These are phyloP conservation scores for Umbelopsis ramanniana DNA, from an alignment of 192 early-diverging fungal genomes.

Conservation along the genomic window DNA sequence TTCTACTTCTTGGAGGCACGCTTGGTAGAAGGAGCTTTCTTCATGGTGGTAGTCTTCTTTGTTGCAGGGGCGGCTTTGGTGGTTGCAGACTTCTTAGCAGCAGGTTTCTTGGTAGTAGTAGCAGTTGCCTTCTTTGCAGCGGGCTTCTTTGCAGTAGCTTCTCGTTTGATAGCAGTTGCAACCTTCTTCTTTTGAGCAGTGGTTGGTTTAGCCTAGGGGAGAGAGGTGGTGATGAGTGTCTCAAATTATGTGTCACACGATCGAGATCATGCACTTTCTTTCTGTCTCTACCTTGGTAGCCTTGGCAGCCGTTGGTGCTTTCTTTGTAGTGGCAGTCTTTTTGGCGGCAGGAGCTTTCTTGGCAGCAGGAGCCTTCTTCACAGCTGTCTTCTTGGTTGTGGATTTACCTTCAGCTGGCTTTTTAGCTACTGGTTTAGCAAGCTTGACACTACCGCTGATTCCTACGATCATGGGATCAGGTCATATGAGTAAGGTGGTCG, in stretches of 20 bases:
- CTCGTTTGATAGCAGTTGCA: not conserved
- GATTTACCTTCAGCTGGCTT: slow-evolving; percentile 55
- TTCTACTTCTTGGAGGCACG: slow-evolving; percentile 42
- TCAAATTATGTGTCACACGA: slow-evolving; percentile 19
- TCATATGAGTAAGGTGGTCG: slow-evolving; percentile 10
- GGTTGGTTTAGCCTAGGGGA: slow-evolving; percentile 26
- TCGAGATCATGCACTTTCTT: slow-evolving; percentile 10
- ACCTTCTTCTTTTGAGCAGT: slow-evolving; percentile 20
- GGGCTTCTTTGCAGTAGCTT: slow-evolving; percentile 47
- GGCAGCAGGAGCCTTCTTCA: slow-evolving; percentile 55
- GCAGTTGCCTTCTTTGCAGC: slow-evolving; percentile 50
- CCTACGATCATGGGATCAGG: slow-evolving; percentile 31
- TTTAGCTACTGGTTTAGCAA: slow-evolving; percentile 56
- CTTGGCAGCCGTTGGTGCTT: slow-evolving; percentile 51
- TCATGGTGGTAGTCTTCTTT: slow-evolving; percentile 50
- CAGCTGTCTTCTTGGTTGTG: slow-evolving; percentile 50
- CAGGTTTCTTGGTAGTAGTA: slow-evolving; percentile 49
- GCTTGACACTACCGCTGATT: slow-evolving; percentile 67
- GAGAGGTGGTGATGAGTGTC: not conserved
- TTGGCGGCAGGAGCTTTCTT: slow-evolving; percentile 49
- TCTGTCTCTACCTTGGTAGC: slow-evolving; percentile 46
- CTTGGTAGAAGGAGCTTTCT: slow-evolving; percentile 45
- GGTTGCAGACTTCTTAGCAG: slow-evolving; percentile 55
- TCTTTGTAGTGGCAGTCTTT: slow-evolving; percentile 46
- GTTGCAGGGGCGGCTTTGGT: slow-evolving; percentile 34